phyloP scores from a whole-genome alignment of 1,284 basidiomycete species.

The Heterobasidion irregulare region DNA sequence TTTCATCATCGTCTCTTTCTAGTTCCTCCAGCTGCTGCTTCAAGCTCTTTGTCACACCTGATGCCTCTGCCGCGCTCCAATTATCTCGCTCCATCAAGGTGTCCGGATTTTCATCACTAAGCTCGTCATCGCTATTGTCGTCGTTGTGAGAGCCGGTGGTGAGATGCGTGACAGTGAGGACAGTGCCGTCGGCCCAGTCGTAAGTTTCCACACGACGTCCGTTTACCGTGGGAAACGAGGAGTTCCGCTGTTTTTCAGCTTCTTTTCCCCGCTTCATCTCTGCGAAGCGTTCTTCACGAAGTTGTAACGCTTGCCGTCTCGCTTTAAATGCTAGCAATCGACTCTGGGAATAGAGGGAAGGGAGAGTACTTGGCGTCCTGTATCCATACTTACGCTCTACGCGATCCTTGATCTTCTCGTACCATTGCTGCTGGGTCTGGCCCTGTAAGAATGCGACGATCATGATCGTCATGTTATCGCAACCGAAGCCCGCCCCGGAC shows the following conservation, averaged over 20 bases:
- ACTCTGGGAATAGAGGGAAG: constrained; percentile 59
- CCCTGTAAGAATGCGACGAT: constrained; percentile 86
- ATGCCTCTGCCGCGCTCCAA: constrained; percentile 20
- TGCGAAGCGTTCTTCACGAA: not conserved
- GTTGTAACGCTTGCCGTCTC: constrained; percentile 17
- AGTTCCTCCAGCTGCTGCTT: constrained; percentile 56
- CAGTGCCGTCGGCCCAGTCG: too few relatives aligned
- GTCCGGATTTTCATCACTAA: constrained; percentile 13
- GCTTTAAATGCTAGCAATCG: constrained; percentile 53
- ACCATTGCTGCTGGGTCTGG: constrained; percentile 89
- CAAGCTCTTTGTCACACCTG: constrained; percentile 46
- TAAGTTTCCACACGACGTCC: too few relatives aligned
- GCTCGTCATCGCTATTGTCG: constrained; percentile 39
- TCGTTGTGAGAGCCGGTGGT: constrained; percentile 51
- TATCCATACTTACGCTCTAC: constrained; percentile 72
- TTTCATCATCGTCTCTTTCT: constrained; percentile 29
- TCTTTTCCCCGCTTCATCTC: not conserved
- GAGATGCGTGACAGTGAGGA: too few relatives aligned
- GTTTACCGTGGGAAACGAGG: too few relatives aligned
- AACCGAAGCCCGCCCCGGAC: constrained; percentile 88
- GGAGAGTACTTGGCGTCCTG: constrained; percentile 58
- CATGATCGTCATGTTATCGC: constrained; percentile 98
- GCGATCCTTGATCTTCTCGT: constrained; percentile 82
- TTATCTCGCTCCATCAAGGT: not conserved
- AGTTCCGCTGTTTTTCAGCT: not conserved